Conservation (phyloP, 345 rosid species). For the Turritis glabra region DNA sequence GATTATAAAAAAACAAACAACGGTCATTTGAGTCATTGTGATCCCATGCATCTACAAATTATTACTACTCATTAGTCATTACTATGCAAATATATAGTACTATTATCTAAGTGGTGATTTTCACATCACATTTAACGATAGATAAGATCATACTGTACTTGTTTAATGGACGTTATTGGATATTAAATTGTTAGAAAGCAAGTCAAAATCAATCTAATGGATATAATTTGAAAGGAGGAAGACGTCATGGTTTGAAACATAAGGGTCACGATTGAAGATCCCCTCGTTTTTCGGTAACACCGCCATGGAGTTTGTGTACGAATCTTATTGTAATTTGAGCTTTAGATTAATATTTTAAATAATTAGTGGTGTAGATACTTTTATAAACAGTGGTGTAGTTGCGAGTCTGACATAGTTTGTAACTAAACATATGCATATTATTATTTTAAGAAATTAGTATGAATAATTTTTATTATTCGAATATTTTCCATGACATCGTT, state of each 20-base stretch:
- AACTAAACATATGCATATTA: not conserved
- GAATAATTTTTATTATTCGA: not conserved
- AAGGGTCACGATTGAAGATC: constrained; percentile 41
- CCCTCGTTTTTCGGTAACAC: constrained; percentile 40
- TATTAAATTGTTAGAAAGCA: not conserved
- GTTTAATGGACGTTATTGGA: not conserved
- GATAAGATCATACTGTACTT: constrained; percentile 1
- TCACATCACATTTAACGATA: constrained; percentile 9
- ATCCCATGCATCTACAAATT: not conserved
- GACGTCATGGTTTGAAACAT: constrained; percentile 38
- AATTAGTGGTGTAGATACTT: not conserved
- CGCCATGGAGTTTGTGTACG: constrained; percentile 39
- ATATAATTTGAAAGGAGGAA: constrained; percentile 33
- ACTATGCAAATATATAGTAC: not conserved
- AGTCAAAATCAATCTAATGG: constrained; percentile 26
- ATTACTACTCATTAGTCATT: constrained; percentile 1
- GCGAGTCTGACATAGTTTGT: not conserved
- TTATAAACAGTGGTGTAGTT: not conserved
- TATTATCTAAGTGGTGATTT: not conserved
- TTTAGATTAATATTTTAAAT: constrained; percentile 3
- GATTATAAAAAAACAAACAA: no score
- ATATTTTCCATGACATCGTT: not conserved
- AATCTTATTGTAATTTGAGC: constrained; percentile 41
- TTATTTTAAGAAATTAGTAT: no score
- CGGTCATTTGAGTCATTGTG: not conserved